Conservation (phyloP, 2,329 filamentous ascomycete genomes). For the Juglanconis sp. region DNA sequence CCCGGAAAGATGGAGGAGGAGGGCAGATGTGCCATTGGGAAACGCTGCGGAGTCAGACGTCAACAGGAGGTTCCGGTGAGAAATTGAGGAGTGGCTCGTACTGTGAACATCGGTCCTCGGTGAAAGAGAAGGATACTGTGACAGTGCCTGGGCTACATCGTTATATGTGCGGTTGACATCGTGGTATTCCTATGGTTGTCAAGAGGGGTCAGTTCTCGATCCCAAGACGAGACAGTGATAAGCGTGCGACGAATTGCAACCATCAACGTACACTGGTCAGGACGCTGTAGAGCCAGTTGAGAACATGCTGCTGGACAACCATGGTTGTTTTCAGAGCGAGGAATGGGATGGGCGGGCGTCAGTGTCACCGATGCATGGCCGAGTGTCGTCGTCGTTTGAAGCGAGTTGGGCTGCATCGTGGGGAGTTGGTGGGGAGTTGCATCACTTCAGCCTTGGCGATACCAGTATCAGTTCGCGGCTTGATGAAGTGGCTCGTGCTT, state of each 20-base stretch:
- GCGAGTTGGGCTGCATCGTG: constrained; percentile 2
- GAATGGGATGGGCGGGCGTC: not conserved
- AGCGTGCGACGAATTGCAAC: not conserved
- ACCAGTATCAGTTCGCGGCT: no score
- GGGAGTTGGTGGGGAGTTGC: not conserved
- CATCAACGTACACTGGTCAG: constrained; percentile 63
- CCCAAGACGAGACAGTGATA: constrained; percentile 10
- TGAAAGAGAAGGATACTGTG: constrained; percentile 73
- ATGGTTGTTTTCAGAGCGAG: constrained; percentile 35
- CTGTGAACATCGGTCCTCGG: constrained; percentile 95
- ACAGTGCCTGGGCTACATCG: constrained; percentile 80
- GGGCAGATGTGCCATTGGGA: constrained; percentile 79
- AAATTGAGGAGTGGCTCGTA: constrained; percentile 40
- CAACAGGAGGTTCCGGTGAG: constrained; percentile 7
- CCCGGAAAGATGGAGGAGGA: constrained; percentile 81
- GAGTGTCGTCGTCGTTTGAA: constrained; percentile 14
- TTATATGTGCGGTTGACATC: constrained; percentile 91
- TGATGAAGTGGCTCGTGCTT: not conserved
- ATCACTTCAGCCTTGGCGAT: not conserved
- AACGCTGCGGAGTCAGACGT: constrained; percentile 59
- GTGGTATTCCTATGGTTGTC: constrained; percentile 71
- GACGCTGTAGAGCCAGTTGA: constrained; percentile 94
- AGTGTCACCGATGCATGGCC: constrained; percentile 4
- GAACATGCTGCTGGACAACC: constrained; percentile 81
- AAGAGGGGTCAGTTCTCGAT: constrained; percentile 12